Conservation (phyloP, 306 rosid genomes). For the Calophaca sinica region DNA sequence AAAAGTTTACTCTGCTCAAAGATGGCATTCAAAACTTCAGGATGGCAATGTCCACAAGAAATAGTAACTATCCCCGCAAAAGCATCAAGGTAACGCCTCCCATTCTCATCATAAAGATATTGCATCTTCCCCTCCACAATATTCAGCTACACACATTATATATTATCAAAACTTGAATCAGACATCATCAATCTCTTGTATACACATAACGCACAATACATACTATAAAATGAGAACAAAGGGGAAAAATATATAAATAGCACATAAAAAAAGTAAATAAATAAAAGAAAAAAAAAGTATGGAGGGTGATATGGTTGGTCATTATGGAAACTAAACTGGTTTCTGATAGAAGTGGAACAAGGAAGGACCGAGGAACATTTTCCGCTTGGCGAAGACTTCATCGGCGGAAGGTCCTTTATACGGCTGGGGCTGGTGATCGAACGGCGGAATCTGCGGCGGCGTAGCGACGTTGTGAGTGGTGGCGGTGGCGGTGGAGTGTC, state of each 20-base stretch:
- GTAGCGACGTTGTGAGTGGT: conserved; percentile 15
- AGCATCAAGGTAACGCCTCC: conserved; percentile 94
- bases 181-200: conserved; percentile 18
- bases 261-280: not conserved
- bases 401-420: conserved; percentile 76
- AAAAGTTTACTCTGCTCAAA: conserved; percentile 81
- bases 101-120: conserved; percentile 83
- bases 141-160: conserved; percentile 61
- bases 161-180: conserved; percentile 27
- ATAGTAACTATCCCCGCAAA: conserved; percentile 98
- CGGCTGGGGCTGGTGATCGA: conserved; percentile 68
- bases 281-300: not conserved
- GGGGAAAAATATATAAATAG: not conserved
- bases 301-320: not conserved
- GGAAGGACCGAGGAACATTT: conserved; percentile 86
- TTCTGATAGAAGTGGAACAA: conserved; percentile 80
- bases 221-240: no score
- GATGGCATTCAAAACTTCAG: conserved; percentile 70
- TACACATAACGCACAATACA: not conserved
- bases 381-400: conserved; percentile 75
- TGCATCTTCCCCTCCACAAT: conserved; percentile 98
- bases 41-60: conserved; percentile 97
- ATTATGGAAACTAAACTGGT: conserved; percentile 53
- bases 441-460: conserved; percentile 67
- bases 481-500: conserved; percentile 38